Percentiles rank a stretch among this genome's conserved stretches.
phyloP scores from a whole-genome alignment of 1,284 basidiomycete species.

The Papiliotrema fonsecae region DNA sequence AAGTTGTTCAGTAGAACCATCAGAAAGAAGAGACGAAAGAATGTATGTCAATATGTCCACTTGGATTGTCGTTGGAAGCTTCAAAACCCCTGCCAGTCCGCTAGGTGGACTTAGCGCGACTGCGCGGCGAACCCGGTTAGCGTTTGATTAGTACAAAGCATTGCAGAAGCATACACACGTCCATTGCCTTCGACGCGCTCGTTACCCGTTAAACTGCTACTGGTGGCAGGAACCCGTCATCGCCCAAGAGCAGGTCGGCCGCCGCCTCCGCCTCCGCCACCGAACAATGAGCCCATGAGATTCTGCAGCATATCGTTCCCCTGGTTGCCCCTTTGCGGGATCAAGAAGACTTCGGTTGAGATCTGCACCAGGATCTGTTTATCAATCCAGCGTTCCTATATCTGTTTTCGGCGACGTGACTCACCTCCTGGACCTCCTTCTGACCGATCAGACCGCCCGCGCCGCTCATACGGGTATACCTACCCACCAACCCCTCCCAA shows the following conservation, averaged over 20 bases:
- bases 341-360: constrained; percentile 63
- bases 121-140: too few species aligned
- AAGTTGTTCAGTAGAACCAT: too few species aligned
- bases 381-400: neutral
- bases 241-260: neutral
- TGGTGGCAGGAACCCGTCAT: too few species aligned
- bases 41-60: too few species aligned
- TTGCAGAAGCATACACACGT: too few species aligned
- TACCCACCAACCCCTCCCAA: constrained; percentile 75
- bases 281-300: constrained; percentile 75
- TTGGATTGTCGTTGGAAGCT: too few species aligned
- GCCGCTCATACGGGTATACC: constrained; percentile 57
- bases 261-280: constrained; percentile 54
- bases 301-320: constrained; percentile 68
- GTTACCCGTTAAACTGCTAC: too few species aligned
- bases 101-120: too few species aligned
- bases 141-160: too few species aligned
- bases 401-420: constrained; percentile 25
- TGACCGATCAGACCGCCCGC: constrained; percentile 58
- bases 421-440: constrained; percentile 68
- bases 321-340: constrained; percentile 61
- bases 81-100: too few species aligned
- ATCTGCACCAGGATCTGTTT: constrained; percentile 59
- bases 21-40: too few species aligned
- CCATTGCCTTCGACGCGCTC: too few species aligned